phyloP scores from a whole-genome alignment of 1,139 yeast genomes.

The Yamadazyma conglobata region DNA sequence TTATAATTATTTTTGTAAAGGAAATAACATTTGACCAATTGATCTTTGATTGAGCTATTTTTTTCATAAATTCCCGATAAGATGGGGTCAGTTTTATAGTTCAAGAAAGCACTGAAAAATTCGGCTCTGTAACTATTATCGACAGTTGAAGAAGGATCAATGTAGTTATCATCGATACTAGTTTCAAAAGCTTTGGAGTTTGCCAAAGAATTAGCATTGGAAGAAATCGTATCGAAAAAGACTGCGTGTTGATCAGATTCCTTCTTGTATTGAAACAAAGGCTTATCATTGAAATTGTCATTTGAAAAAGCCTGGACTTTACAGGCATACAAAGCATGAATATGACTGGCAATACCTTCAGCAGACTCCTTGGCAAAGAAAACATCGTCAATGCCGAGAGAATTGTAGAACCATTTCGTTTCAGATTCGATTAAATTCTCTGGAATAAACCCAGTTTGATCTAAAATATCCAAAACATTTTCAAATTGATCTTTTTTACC shows the following conservation, averaged over 20 bases:
- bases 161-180: conserved; percentile 76
- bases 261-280: conserved; percentile 69
- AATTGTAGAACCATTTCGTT: conserved; percentile 84
- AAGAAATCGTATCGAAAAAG: conserved; percentile 66
- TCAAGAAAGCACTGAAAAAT: conserved; percentile 71
- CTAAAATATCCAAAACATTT: conserved; percentile 77
- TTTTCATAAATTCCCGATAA: conserved; percentile 41
- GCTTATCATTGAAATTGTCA: conserved; percentile 25
- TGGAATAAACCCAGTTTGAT: conserved; percentile 84
- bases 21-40: conserved; percentile 75
- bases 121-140: conserved; percentile 66
- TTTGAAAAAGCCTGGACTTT: conserved; percentile 76
- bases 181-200: conserved; percentile 48
- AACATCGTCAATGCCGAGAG: conserved; percentile 86
- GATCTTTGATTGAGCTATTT: conserved; percentile 33
- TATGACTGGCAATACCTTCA: conserved; percentile 75
- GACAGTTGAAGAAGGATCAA: conserved; percentile 52
- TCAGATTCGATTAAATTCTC: conserved; percentile 82
- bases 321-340: conserved; percentile 86
- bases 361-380: conserved; percentile 87
- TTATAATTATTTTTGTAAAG: conserved; percentile 75
- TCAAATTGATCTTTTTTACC: conserved; percentile 83
- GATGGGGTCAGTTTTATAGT: conserved; percentile 45
- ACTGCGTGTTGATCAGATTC: conserved; percentile 88
- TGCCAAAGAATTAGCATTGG: conserved; percentile 1